Evolutionary conservation across 768 basidiomycete genomes (phyloP).

Genomic region (Ephemerocybe angulata): DNA sequence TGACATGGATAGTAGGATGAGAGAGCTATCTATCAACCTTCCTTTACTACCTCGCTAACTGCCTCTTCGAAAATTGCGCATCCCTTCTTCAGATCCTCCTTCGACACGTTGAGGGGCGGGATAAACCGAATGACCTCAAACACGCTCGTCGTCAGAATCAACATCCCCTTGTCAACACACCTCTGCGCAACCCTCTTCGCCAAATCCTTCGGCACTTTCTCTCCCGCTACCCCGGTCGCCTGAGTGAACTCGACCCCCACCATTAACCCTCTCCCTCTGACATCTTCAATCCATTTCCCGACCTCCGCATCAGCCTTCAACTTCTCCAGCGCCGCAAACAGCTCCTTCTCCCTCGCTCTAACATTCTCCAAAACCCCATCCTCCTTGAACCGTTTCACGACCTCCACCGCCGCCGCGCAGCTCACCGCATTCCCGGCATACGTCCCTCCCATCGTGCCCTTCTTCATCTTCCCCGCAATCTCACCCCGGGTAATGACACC

Average conservation of each 20-base stretch:
- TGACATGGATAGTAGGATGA: no score
- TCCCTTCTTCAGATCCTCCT: constrained; percentile 72
- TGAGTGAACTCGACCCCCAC: constrained; percentile 70
- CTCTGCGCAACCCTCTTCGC: constrained; percentile 69
- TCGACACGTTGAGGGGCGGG: constrained; percentile 79
- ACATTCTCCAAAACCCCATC: constrained; percentile 38
- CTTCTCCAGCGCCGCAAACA: background rate
- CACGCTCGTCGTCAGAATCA: constrained; percentile 85
- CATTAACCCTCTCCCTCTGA: constrained; percentile 90
- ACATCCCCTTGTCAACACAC: constrained; percentile 82
- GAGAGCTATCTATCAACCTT: no score
- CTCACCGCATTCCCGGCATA: constrained; percentile 91
- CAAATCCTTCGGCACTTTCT: constrained; percentile 40
- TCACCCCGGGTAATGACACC: constrained; percentile 79
- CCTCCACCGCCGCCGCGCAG: constrained; percentile 88
- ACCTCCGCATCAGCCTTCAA: constrained; percentile 41
- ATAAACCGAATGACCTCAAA: constrained; percentile 92
- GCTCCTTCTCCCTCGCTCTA: background rate
- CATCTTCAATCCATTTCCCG: constrained; percentile 66
- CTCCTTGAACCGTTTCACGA: constrained; percentile 69
- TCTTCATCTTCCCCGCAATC: constrained; percentile 70
- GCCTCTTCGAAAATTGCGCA: constrained; percentile 63
- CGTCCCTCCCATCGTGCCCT: constrained; percentile 87
- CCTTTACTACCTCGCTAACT: constrained; percentile 62
- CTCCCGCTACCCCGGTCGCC: background rate